Conservation (phyloP, 441 rosid species). For the Erysimum pusillum region DNA sequence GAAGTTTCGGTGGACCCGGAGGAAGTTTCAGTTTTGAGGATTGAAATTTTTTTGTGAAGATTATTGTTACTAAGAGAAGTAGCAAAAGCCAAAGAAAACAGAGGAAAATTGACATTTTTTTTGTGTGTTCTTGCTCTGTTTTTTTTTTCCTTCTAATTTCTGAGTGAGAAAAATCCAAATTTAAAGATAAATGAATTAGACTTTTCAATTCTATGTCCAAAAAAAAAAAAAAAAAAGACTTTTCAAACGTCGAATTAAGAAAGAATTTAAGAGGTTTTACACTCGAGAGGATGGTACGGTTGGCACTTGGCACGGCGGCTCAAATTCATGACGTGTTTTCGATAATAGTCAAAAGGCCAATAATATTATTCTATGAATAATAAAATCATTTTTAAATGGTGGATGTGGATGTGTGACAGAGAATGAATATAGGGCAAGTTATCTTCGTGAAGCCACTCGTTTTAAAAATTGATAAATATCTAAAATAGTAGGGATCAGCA, state of each 20-base stretch:
- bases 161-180: background rate
- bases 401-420: background rate
- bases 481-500: background rate
- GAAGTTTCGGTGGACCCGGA: constrained; percentile 50
- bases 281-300: constrained; percentile 11
- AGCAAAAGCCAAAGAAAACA: constrained; percentile 30
- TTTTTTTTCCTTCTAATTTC: background rate
- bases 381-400: background rate
- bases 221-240: no score
- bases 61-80: constrained; percentile 30
- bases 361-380: background rate
- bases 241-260: constrained; percentile 6
- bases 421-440: background rate
- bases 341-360: constrained; percentile 10
- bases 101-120: constrained; percentile 38
- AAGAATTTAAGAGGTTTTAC: background rate
- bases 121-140: constrained; percentile 26
- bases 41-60: constrained; percentile 23
- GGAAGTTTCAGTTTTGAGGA: constrained; percentile 46
- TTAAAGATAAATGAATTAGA: constrained; percentile 31
- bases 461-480: background rate
- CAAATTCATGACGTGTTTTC: constrained; percentile 15
- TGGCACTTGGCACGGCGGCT: constrained; percentile 8
- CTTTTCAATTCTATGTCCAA: background rate
- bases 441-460: constrained; percentile 20